A percentile compares a stretch with the other conserved stretches of the same genome.
These are phyloP conservation scores for Fusarium oligoseptatum DNA, from an alignment of 2,329 filamentous ascomycete species.

Conservation along the genomic window DNA sequence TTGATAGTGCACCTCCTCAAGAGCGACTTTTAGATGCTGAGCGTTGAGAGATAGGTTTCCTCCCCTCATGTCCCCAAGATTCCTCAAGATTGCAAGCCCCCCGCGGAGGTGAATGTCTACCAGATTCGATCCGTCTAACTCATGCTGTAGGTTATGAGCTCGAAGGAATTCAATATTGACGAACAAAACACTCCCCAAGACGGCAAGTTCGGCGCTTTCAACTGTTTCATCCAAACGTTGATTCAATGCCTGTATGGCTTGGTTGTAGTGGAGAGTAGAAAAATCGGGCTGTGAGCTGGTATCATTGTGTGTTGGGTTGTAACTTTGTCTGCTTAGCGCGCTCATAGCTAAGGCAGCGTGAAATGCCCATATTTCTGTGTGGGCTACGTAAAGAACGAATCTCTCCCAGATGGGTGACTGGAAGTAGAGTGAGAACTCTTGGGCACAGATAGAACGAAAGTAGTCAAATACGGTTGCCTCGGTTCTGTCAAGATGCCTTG, in stretches of 20 bases:
- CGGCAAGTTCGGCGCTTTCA: conserved; percentile 6
- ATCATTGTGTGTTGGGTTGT: not conserved
- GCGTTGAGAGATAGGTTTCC: not conserved
- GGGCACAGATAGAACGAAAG: conserved; percentile 21
- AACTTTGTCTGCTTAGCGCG: conserved; percentile 1
- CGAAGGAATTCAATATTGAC: conserved; percentile 12
- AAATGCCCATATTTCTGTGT: conserved; percentile 5
- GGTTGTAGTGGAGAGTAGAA: conserved; percentile 2
- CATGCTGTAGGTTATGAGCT: not conserved
- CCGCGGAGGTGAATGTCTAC: not conserved
- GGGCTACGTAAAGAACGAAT: not conserved
- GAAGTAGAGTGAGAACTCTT: conserved; percentile 13
- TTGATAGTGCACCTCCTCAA: not conserved
- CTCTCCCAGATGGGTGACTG: not conserved
- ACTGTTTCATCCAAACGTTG: not conserved
- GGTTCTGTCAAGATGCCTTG: not conserved
- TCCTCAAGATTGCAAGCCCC: not conserved
- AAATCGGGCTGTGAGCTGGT: not conserved
- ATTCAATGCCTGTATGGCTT: conserved; percentile 6
- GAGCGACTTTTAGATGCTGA: not conserved
- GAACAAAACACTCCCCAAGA: conserved; percentile 13
- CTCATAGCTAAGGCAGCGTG: conserved; percentile 11
- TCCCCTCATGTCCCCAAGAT: not conserved
- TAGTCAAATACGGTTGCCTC: conserved; percentile 1
- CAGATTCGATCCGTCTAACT: not conserved